Evolutionary conservation across 2,329 filamentous ascomycete genomes (phyloP).

Genomic region (Cercospora beticola): DNA sequence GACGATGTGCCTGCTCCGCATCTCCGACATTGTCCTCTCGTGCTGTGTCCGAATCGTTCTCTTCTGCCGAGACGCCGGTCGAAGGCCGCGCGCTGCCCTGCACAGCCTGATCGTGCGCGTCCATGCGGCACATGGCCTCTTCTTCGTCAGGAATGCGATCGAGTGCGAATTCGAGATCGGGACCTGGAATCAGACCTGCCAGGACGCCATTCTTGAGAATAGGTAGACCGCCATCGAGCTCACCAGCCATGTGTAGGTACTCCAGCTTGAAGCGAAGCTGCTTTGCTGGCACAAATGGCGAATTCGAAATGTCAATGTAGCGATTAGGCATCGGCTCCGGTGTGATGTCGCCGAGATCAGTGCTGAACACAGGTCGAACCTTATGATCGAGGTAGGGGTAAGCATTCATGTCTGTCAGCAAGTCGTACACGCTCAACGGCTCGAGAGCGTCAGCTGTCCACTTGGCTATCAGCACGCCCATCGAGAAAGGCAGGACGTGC

Average conservation of each 20-base stretch:
- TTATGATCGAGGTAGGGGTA: constrained; percentile 99
- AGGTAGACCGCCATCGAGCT: constrained; percentile 87
- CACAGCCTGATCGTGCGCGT: constrained; percentile 56
- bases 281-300: constrained; percentile 73
- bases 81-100: constrained; percentile 25
- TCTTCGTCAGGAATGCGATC: constrained; percentile 76
- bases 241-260: constrained; percentile 76
- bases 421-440: constrained; percentile 90
- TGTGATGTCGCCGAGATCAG: constrained; percentile 83
- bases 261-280: constrained; percentile 79
- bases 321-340: constrained; percentile 71
- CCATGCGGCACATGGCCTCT: constrained; percentile 78
- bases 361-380: constrained; percentile 84
- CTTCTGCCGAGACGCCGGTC: constrained; percentile 10
- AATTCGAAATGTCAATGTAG: constrained; percentile 83
- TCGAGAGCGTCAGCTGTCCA: constrained; percentile 97
- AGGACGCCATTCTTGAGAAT: constrained; percentile 77
- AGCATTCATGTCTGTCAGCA: constrained; percentile 93
- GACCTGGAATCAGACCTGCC: constrained; percentile 87
- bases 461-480: constrained; percentile 91
- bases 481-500: constrained; percentile 90
- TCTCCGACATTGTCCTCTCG: constrained; percentile 16
- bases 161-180: constrained; percentile 88
- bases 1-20: background rate
- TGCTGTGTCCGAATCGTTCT: constrained; percentile 17